phyloP scores from a whole-genome alignment of 1,284 basidiomycete species.

The Microbotryum saponariae region DNA sequence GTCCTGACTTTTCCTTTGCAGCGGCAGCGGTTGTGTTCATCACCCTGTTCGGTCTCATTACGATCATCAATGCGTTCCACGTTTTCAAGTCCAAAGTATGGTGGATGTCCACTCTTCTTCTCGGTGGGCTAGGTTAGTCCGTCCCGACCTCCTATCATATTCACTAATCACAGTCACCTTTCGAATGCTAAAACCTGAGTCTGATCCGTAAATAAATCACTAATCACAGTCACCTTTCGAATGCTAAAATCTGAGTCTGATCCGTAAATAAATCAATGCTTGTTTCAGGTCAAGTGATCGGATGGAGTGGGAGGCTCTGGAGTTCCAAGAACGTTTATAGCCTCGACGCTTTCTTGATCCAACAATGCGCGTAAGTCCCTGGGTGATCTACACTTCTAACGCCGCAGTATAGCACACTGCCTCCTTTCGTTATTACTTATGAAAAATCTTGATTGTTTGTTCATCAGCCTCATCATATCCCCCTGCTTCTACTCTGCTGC shows the following conservation, averaged over 20 bases:
- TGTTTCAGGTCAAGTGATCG: constrained; percentile 3
- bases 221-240: no score
- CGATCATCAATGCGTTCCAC: constrained; percentile 5
- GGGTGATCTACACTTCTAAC: no score
- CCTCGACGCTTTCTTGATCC: constrained; percentile 9
- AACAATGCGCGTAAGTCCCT: neutral
- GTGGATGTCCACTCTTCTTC: constrained; percentile 19
- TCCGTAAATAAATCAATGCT: fast-evolving
- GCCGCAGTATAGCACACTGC: neutral
- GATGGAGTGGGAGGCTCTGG: constrained; percentile 21
- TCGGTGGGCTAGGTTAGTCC: constrained; percentile 16
- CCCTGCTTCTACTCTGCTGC: constrained; percentile 28
- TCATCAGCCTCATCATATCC: constrained; percentile 14
- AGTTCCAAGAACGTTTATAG: constrained; percentile 10
- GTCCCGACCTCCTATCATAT: neutral
- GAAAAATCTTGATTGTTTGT: neutral
- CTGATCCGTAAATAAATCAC: no score
- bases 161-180: no score
- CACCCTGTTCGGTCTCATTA: constrained; percentile 18
- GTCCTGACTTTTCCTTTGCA: neutral
- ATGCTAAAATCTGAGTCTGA: no score
- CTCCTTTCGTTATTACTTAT: neutral
- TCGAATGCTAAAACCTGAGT: no score
- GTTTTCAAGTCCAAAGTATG: constrained; percentile 14
- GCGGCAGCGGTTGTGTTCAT: constrained; percentile 24